Percentiles rank a stretch among this genome's conserved stretches.
Evolutionary conservation across 306 rosid species (phyloP).

Genomic region (Fragaria ananassa): DNA sequence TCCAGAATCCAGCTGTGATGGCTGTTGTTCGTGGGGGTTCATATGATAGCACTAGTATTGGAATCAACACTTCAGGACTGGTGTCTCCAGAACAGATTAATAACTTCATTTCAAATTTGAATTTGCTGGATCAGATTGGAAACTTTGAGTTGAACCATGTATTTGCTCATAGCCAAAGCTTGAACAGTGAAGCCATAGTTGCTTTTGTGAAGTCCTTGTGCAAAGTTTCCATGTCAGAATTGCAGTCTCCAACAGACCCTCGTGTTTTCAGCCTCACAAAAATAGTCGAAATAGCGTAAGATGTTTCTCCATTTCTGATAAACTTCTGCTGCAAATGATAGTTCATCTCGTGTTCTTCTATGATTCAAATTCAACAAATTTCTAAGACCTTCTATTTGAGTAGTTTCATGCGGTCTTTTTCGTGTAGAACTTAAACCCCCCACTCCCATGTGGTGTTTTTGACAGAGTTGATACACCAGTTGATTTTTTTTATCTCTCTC

Average conservation of each 20-base stretch:
- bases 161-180: constrained; percentile 96
- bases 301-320: constrained; percentile 14
- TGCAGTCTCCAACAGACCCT: constrained; percentile 99
- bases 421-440: no score
- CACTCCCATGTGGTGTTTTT: not conserved
- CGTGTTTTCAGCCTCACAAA: constrained; percentile 99
- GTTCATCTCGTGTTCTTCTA: not conserved
- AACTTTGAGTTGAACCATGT: constrained; percentile 96
- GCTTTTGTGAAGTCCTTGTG: constrained; percentile 95
- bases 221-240: constrained; percentile 86
- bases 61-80: constrained; percentile 67
- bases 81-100: constrained; percentile 89
- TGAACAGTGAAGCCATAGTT: constrained; percentile 97
- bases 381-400: not conserved
- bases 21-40: constrained; percentile 99
- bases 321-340: not conserved
- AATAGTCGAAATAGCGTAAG: constrained; percentile 97
- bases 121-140: constrained; percentile 95
- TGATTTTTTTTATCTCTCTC: not conserved
- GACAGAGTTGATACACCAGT: not conserved
- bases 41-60: constrained; percentile 81
- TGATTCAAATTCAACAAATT: not conserved
- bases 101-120: constrained; percentile 80
- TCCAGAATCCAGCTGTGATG: constrained; percentile 88
- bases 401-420: not conserved